Evolutionary conservation across 345 rosid species (phyloP), one percentile per base, ranked within the genome.

Genomic region (Populus pruinosa): DNA sequence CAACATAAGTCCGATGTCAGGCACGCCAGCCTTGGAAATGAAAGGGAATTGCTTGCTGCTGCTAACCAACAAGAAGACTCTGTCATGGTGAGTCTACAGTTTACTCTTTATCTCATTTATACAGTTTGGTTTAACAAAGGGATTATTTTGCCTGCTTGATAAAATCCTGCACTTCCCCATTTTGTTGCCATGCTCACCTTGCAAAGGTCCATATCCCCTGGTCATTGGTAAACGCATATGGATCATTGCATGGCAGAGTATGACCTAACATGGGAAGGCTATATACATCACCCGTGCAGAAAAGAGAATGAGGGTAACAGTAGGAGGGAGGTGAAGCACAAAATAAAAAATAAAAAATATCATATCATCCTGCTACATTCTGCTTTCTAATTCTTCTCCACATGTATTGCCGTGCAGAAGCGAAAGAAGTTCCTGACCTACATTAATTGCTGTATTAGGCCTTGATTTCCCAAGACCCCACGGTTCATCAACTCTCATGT

Each of bases 381-480:
- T 41, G 13, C 47, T 10, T 41, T 41, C 13, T 87, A 78, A 75
- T 79, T 47, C 61, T 44, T 20, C 36, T 55, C 47, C 47, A 41
- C 2, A 23, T 78, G 65, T 66, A 75, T 76, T 82, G 31, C 49
- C 70, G 53, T 90, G 97, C 95, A 91, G 98, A 92, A 77, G 84
- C 90, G 80, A 85, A 92, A 83, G 91, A 91, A 83, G 89, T 78
- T 94, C 81, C 78, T 91, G 85, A 88, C 93, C 82, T 92, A 88
- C 90, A 88, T 94, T 64, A 93, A 90, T 72, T 90, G 98, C 86
- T 94, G 97, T 61, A 86, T 92, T 71, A 88, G 85, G 86, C 92
- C 88, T 73, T 87, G 89, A 85, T 72, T 76, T 69, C 75, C 69
- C 8, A 49, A 64, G 72, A 64, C 72, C 14, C 59, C 13, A 10